Evolutionary conservation across 2,329 filamentous ascomycete genomes (phyloP).

Genomic region (Epichloe festucae): DNA sequence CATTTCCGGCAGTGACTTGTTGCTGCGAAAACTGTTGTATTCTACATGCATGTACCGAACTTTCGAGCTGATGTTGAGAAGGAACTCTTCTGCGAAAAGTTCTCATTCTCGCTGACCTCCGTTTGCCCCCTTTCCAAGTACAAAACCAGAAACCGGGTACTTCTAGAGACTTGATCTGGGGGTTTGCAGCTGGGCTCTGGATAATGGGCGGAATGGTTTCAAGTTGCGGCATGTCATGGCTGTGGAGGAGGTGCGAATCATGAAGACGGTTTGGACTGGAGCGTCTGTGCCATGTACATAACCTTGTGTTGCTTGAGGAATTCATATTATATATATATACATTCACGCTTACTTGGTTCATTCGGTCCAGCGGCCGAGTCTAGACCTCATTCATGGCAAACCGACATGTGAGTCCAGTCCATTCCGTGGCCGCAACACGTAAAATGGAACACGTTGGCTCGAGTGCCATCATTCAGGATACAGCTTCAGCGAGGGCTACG

Average conservation of each 20-base stretch:
- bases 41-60: no score
- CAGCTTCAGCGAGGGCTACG: neutral
- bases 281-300: neutral
- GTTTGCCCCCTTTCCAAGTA: neutral
- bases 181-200: neutral
- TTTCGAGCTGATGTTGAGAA: no score
- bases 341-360: no score
- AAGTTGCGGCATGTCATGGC: neutral
- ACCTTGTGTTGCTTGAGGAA: no score
- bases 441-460: no score
- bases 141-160: neutral
- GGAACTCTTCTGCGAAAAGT: neutral
- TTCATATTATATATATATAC: no score
- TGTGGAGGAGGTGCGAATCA: neutral
- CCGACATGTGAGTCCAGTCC: no score
- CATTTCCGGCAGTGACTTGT: no score
- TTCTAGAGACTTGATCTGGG: neutral
- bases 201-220: slow-evolving; percentile 10
- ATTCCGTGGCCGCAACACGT: no score
- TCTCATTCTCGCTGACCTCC: neutral
- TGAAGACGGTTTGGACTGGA: neutral
- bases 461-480: neutral
- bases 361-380: no score
- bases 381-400: no score
- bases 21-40: neutral